phyloP scores from a whole-genome alignment of 352 stramenopile genomes.

The Phytopythium mirpurense region DNA sequence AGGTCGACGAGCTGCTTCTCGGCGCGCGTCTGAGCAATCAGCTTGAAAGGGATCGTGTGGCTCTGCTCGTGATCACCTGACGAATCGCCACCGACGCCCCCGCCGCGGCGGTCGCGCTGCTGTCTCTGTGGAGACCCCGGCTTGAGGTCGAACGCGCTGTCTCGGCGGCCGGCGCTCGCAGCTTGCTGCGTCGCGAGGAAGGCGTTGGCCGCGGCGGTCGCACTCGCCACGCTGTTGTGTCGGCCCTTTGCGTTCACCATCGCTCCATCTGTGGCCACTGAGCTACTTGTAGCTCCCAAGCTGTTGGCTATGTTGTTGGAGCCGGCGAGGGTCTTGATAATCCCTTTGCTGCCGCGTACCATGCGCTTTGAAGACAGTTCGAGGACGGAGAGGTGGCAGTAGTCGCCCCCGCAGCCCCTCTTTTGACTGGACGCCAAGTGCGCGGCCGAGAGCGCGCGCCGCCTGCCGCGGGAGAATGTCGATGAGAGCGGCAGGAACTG shows the following conservation, averaged over 20 bases:
- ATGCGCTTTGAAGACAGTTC: slow-evolving; percentile 37
- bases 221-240: slow-evolving; percentile 42
- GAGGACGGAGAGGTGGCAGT: slow-evolving; percentile 42
- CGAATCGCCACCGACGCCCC: not conserved
- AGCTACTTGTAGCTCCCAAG: not conserved
- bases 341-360: slow-evolving; percentile 13
- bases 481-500: slow-evolving; percentile 48
- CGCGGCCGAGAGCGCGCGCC: slow-evolving; percentile 48
- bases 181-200: slow-evolving; percentile 44
- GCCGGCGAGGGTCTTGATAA: no score
- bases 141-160: slow-evolving; percentile 19
- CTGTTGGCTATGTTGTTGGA: not conserved
- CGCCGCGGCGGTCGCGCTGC: slow-evolving; percentile 14
- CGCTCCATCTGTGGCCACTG: slow-evolving; percentile 7
- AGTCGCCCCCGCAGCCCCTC: slow-evolving; percentile 64
- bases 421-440: slow-evolving; percentile 75
- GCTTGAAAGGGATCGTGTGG: slow-evolving; percentile 72
- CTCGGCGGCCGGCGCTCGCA: slow-evolving; percentile 11
- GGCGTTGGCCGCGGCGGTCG: slow-evolving; percentile 42
- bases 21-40: slow-evolving; percentile 68
- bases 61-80: slow-evolving; percentile 11
- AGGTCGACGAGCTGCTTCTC: slow-evolving; percentile 79
- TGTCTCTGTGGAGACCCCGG: slow-evolving; percentile 29
- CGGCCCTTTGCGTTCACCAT: slow-evolving; percentile 14
- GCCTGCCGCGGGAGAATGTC: slow-evolving; percentile 44